Base-by-base conservation (phyloP, 108 stramenopile species). In the Seminavis robusta region DNA sequence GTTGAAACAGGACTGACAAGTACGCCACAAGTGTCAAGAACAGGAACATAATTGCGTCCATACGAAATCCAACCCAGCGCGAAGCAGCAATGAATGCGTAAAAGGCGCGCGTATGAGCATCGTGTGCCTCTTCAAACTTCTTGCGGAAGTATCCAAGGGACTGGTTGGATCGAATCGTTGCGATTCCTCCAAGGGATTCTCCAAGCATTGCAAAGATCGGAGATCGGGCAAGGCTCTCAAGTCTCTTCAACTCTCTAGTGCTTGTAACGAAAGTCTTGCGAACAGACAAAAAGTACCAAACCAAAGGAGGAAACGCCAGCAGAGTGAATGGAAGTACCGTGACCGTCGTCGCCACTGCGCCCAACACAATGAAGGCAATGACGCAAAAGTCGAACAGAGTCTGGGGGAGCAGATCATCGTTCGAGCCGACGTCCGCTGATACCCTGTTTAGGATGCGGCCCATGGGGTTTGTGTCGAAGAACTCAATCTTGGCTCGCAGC, bases 381-480 rank as follows among this genome's bases (percentile, higher is more conserved):
- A 92, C 80, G 1, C 81, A 46, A 47, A 89, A 87, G 54, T 96
- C 88, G 59, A 85, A 86, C 6, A 92, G 57, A 9, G 83, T 87
- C 6, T 50, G 56, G n/a, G 82, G 83, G 1, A 61, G 49, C 36
- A 37, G 42, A 46, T 94, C 93, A 28, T 94, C 93, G 38, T 77
- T 84, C 50, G 65, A 75, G 6, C 93, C 93, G 17, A 90, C 87
- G 56, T 94, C 93, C 31, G 83, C 82, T 7, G 63, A 70, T 50
- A 79, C 79, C n/a, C 95, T 65, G 64, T 92, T 92, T 33, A 94
- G 54, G 17, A 97, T 87, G 47, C 94, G 78, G 1, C 97, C 97
- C 6, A 87, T 47, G 34, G 97, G 94, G 46, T 94, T 95, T n/a
- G 84, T 84, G 61, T 95, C 94, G 58, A 95, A 97, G 65, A 93